Base-by-base conservation (phyloP, 495 filamentous ascomycete species). In the Achaetomiella virescens region DNA sequence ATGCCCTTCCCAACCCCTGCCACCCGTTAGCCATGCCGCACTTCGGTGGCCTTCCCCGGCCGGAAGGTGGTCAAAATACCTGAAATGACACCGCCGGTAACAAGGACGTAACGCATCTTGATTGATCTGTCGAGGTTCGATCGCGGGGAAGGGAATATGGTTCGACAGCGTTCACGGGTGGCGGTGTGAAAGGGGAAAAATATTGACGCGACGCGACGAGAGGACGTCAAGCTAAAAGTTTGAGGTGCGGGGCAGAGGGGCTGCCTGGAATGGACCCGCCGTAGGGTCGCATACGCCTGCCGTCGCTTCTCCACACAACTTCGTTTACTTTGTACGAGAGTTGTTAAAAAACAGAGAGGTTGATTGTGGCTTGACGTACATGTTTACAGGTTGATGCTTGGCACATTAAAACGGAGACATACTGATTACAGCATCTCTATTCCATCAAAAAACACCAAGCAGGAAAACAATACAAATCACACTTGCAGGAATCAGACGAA, bases 1-100 rank as follows among this genome's bases (percentile, higher is more conserved):
- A 73, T 68, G 59, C 64, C 69, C 48, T 66, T 70, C 25, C 58
- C 58, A 57, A 66, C 65, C 33, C 61, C 60, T 41, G 50, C 18
- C n/a, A 25, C 2, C 14, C n/a, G 52, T 60, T 37, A 60, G 52
- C 51, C 29, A 44, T 21, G 3, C 6, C 1, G 15, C 6, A 24
- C 29, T 45, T 7, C 7, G 18, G 15, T 3, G 15, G n/a, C 25
- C 25, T 29, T n/a, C 18, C 42, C 18, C 6, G 1, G 35, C 15
- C 24, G 27, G 12, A 15, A 37, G 18, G 35, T 6, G 6, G 41
- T 37, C 50, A 20, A 44, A 46, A 48, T 65, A 51, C 58, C 58
- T 46, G 59, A 63, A 51, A 52, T 57, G 54, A 60, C 60, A 57
- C 61, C 42, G 52, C 59, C 59, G 50, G 55, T 58, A 42, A 61